phyloP scores from a whole-genome alignment of 495 filamentous ascomycete genomes.

The Daldinia bambusicola region DNA sequence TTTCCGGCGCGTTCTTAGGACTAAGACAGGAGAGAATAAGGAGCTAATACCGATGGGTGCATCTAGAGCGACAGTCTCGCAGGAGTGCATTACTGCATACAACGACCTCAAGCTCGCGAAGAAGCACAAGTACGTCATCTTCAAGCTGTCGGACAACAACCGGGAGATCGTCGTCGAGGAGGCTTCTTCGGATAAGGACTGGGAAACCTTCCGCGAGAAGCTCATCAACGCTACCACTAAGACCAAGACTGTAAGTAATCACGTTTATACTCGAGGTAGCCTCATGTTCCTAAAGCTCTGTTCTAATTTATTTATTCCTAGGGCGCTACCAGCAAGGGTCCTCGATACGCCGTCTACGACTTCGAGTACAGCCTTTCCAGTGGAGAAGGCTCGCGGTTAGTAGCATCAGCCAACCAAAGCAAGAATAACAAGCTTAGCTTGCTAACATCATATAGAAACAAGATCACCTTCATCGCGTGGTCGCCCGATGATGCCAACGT shows the following conservation, averaged over 20 bases:
- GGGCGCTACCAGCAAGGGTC: slow-evolving; percentile 74
- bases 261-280: neutral
- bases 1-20: slow-evolving; percentile 21
- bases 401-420: neutral
- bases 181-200: slow-evolving; percentile 68
- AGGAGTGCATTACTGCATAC: slow-evolving; percentile 84
- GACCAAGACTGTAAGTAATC: slow-evolving; percentile 53
- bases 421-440: neutral
- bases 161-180: slow-evolving; percentile 86
- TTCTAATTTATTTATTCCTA: slow-evolving; percentile 42
- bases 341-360: slow-evolving; percentile 92
- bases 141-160: slow-evolving; percentile 94
- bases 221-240: slow-evolving; percentile 70
- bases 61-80: slow-evolving; percentile 76
- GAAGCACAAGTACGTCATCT: slow-evolving; percentile 94
- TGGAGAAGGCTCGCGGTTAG: slow-evolving; percentile 85
- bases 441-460: slow-evolving; percentile 70
- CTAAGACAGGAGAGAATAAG: slow-evolving; percentile 18
- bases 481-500: slow-evolving; percentile 84
- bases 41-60: slow-evolving; percentile 44
- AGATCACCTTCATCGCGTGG: slow-evolving; percentile 97
- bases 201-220: slow-evolving; percentile 82
- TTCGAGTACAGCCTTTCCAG: slow-evolving; percentile 82
- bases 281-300: neutral
- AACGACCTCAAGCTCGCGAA: slow-evolving; percentile 92